phyloP scores from a whole-genome alignment of 1,284 basidiomycete genomes.

The Austroboletus niveus region DNA sequence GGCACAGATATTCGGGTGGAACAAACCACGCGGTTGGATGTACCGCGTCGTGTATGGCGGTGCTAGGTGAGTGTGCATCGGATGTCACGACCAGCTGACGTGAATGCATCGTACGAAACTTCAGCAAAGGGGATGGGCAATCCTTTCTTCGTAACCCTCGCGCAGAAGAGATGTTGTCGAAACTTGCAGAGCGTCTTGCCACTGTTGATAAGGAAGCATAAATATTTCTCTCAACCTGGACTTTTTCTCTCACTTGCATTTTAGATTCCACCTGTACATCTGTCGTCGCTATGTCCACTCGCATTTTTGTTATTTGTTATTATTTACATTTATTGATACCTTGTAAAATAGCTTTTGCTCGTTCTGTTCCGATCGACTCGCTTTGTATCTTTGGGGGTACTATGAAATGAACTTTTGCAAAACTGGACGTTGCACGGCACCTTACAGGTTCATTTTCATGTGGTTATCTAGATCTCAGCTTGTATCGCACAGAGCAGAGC shows the following conservation, averaged over 20 bases:
- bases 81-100: not conserved
- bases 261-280: slow-evolving; percentile 7
- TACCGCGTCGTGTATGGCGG: slow-evolving; percentile 58
- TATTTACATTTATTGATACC: slow-evolving; percentile 3
- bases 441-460: too few species aligned
- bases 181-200: slow-evolving; percentile 58
- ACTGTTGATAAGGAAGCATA: slow-evolving; percentile 48
- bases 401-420: too few species aligned
- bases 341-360: not conserved
- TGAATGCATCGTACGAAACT: not conserved
- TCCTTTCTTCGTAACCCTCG: slow-evolving; percentile 64
- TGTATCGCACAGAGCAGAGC: too few species aligned
- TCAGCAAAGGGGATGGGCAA: slow-evolving; percentile 64
- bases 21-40: slow-evolving; percentile 47
- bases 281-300: slow-evolving; percentile 9
- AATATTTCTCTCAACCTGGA: slow-evolving; percentile 3
- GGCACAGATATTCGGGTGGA: slow-evolving; percentile 63
- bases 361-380: too few species aligned
- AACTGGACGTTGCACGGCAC: too few species aligned
- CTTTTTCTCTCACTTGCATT: slow-evolving; percentile 1
- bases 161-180: slow-evolving; percentile 60
- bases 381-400: too few species aligned
- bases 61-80: slow-evolving; percentile 46
- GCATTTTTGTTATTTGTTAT: slow-evolving; percentile 12
- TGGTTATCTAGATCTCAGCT: too few species aligned